Percentiles rank a stretch among this genome's conserved stretches.
Evolutionary conservation across 441 rosid species (phyloP).

Genomic region (Populus hybrid): DNA sequence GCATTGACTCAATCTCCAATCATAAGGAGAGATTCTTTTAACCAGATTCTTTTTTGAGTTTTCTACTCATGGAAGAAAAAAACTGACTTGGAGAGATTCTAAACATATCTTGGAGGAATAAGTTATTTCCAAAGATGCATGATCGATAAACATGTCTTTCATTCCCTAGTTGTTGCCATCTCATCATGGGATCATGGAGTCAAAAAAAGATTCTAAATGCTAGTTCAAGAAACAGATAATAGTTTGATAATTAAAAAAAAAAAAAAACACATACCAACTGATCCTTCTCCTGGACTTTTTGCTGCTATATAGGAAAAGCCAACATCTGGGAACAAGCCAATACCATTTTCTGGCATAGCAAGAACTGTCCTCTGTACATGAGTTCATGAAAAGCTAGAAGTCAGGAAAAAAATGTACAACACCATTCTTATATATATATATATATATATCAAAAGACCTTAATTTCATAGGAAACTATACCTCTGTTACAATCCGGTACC

Average conservation of each 20-base stretch:
- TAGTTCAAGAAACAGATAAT: not conserved
- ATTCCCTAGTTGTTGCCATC: too few species aligned
- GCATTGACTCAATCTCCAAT: too few species aligned
- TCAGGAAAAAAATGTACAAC: slow-evolving; percentile 4
- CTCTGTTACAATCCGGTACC: slow-evolving; percentile 87
- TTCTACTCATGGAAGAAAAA: too few species aligned
- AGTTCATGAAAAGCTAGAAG: slow-evolving; percentile 11
- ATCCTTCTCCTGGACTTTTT: slow-evolving; percentile 84
- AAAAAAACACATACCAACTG: slow-evolving; percentile 53
- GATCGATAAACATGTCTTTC: too few species aligned
- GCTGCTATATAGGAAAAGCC: slow-evolving; percentile 92
- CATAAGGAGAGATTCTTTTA: too few species aligned
- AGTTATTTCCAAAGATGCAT: too few species aligned
- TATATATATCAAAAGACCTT: slow-evolving; percentile 1
- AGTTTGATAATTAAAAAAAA: not conserved
- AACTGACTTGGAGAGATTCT: too few species aligned
- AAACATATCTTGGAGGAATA: too few species aligned
- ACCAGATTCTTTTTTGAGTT: too few species aligned
- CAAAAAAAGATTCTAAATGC: not conserved
- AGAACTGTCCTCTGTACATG: slow-evolving; percentile 65
- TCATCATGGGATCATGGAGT: not conserved
- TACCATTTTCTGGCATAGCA: slow-evolving; percentile 98
- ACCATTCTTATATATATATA: not conserved
- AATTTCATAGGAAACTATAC: slow-evolving; percentile 32
- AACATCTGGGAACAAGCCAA: slow-evolving; percentile 94